These are phyloP conservation scores for Ascochyta koolunga DNA, from an alignment of 2,329 filamentous ascomycete species.

Conservation along the genomic window DNA sequence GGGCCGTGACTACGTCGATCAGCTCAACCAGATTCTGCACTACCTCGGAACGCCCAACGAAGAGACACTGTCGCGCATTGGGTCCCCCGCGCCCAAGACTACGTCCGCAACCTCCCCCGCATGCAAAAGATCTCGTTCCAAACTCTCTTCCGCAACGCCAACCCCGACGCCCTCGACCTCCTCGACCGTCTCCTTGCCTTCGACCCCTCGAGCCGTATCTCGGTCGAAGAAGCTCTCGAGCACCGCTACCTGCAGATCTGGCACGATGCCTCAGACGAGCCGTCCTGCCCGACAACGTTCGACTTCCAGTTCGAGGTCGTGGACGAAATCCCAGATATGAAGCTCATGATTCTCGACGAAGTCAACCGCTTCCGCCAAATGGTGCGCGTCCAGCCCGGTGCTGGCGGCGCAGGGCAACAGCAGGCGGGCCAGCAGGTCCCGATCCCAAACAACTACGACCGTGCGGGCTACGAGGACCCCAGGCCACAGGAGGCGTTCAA, in stretches of 20 bases:
- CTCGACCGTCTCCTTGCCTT: slow-evolving; percentile 98
- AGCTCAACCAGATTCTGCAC: slow-evolving; percentile 98
- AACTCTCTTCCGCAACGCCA: slow-evolving; percentile 88
- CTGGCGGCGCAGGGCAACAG: slow-evolving; percentile 36
- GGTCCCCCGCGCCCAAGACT: slow-evolving; percentile 94
- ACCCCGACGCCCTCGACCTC: slow-evolving; percentile 92
- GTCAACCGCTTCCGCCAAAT: slow-evolving; percentile 80
- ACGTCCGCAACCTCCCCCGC: slow-evolving; percentile 92
- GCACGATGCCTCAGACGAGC: slow-evolving; percentile 97
- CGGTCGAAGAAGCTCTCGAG: slow-evolving; percentile 92
- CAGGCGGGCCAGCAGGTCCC: slow-evolving; percentile 59
- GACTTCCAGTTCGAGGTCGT: slow-evolving; percentile 99
- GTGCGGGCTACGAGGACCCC: slow-evolving; percentile 65
- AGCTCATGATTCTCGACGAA: slow-evolving; percentile 96
- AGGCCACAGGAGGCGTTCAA: slow-evolving; percentile 63
- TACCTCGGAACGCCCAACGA: slow-evolving; percentile 97
- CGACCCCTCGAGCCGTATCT: slow-evolving; percentile 90
- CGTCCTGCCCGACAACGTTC: slow-evolving; percentile 89
- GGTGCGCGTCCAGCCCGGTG: slow-evolving; percentile 53
- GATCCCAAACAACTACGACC: slow-evolving; percentile 66
- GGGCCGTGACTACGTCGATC: slow-evolving; percentile 97
- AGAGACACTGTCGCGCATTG: slow-evolving; percentile 90
- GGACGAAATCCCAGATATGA: slow-evolving; percentile 93
- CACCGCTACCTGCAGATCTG: slow-evolving; percentile 97
- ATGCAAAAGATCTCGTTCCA: slow-evolving; percentile 95